Percentiles rank a stretch among this genome's conserved stretches.
These are phyloP conservation scores for Prunus yedoensis DNA, from an alignment of 331 rosid species.

Conservation along the genomic window DNA sequence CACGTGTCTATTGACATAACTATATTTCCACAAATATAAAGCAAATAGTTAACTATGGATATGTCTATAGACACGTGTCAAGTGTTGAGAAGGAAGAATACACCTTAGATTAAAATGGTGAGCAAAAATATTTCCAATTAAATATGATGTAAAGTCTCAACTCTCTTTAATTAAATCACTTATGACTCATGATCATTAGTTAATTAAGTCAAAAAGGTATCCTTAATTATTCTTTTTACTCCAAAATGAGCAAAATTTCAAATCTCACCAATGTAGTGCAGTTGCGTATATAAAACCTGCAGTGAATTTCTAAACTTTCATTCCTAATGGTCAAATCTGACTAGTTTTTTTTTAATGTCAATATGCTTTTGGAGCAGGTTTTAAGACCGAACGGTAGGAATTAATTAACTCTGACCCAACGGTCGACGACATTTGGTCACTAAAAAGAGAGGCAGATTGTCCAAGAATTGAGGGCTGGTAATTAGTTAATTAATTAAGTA, in stretches of 20 bases:
- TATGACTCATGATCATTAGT: not conserved
- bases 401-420: not conserved
- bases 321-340: too few relatives aligned
- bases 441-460: not conserved
- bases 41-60: accelerated
- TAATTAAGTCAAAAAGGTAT: not conserved
- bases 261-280: not conserved
- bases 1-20: accelerated
- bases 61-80: accelerated
- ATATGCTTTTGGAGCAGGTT: too few relatives aligned
- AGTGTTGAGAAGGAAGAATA: too few relatives aligned
- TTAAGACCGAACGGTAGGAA: not conserved
- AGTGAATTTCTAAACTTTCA: too few relatives aligned
- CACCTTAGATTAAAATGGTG: too few relatives aligned
- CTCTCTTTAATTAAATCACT: not conserved
- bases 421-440: not conserved
- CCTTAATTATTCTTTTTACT: not conserved
- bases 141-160: not conserved
- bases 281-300: too few relatives aligned
- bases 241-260: not conserved
- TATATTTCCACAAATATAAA: too few relatives aligned
- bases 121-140: not conserved
- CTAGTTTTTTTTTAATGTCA: too few relatives aligned
- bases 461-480: not conserved
- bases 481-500: too few relatives aligned